Percentiles rank a stretch among this genome's conserved stretches.
Evolutionary conservation across 2,329 filamentous ascomycete species (phyloP).

Genomic region (Fusarium xylarioides): DNA sequence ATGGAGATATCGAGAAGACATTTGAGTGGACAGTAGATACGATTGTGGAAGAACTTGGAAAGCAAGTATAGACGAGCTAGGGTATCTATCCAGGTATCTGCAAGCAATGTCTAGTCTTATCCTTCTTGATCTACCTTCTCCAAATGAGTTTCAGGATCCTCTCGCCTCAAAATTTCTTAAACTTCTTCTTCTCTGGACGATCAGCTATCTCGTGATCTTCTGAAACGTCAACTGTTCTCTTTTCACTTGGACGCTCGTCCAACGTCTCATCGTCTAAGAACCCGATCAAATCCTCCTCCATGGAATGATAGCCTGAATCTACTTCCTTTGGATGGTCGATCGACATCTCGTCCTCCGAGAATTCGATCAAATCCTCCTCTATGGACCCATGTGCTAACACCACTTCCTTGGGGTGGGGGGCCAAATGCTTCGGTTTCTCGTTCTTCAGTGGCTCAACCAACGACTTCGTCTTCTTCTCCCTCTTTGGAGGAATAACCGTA

Average conservation of each 20-base stretch:
- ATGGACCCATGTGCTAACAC: neutral
- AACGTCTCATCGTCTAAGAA: neutral
- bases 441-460: neutral
- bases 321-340: neutral
- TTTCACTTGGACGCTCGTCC: neutral
- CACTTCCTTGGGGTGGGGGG: neutral
- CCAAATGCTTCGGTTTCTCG: neutral
- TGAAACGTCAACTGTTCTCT: neutral
- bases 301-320: neutral
- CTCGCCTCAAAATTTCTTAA: neutral
- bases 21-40: constrained; percentile 75
- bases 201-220: neutral
- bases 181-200: neutral
- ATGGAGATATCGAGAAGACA: constrained; percentile 68
- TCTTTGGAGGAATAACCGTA: neutral
- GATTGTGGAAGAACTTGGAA: constrained; percentile 61
- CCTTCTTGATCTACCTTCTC: neutral
- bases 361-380: neutral
- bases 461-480: neutral
- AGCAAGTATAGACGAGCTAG: constrained; percentile 19
- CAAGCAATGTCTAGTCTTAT: neutral
- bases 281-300: neutral
- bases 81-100: neutral
- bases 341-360: neutral
- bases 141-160: neutral